Evolutionary conservation across 371 early-diverging fungal genomes (phyloP).

Genomic region (Blastocladiella emersonii): DNA sequence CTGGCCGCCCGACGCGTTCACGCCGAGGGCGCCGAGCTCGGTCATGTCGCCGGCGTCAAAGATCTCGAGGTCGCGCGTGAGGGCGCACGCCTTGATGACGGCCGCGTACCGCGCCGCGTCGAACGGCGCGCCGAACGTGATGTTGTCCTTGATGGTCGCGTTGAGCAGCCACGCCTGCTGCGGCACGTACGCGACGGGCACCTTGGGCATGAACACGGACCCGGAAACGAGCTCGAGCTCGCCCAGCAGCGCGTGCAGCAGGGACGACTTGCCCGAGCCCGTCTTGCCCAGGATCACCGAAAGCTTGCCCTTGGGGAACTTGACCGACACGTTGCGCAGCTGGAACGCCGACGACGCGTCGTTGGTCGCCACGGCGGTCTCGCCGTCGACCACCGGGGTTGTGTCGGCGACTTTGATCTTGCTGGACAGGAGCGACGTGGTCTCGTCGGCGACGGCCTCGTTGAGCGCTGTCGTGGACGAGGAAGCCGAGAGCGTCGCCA

Average conservation of each 20-base stretch:
- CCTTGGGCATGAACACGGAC: constrained; percentile 25
- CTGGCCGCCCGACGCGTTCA: constrained; percentile 47
- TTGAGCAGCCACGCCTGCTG: constrained; percentile 7
- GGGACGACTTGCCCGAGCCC: constrained; percentile 65
- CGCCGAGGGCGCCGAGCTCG: constrained; percentile 47
- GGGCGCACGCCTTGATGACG: constrained; percentile 32
- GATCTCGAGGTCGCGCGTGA: constrained; percentile 28
- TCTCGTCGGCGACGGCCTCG: neutral
- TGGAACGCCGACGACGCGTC: constrained; percentile 11
- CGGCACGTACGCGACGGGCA: constrained; percentile 12
- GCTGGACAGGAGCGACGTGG: neutral
- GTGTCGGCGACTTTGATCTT: neutral
- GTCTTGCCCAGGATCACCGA: constrained; percentile 63
- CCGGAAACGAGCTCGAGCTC: constrained; percentile 34
- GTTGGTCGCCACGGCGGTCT: neutral
- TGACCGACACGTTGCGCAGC: constrained; percentile 38
- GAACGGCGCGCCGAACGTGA: constrained; percentile 8
- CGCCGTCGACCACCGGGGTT: too few species aligned
- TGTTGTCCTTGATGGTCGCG: constrained; percentile 12
- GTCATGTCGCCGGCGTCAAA: constrained; percentile 63
- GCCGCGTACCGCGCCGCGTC: constrained; percentile 37
- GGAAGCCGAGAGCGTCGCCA: neutral
- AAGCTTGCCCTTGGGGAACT: constrained; percentile 45
- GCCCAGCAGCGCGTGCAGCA: constrained; percentile 48
- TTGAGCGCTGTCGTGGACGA: neutral